These are phyloP conservation scores for Salix purpurea DNA, from an alignment of 345 rosid genomes.

Conservation along the genomic window DNA sequence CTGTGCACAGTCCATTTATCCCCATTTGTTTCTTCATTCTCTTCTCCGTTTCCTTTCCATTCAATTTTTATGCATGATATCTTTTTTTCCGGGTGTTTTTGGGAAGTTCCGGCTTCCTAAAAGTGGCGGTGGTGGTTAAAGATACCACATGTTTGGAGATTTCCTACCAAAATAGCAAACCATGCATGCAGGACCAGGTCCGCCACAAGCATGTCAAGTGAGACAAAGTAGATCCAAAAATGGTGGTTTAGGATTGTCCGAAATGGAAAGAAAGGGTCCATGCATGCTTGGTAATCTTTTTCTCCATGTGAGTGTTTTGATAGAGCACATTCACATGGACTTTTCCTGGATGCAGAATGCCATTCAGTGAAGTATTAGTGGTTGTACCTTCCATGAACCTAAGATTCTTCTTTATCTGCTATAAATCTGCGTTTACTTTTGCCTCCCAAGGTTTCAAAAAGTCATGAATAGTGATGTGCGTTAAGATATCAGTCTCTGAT, in stretches of 20 bases:
- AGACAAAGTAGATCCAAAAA: constrained; percentile 35
- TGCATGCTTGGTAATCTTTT: constrained; percentile 16
- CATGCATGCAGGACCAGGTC: constrained; percentile 14
- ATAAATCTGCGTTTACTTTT: not conserved
- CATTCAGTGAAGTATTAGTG: constrained; percentile 10
- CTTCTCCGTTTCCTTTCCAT: not conserved
- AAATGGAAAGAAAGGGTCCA: constrained; percentile 2
- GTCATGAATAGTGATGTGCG: not conserved
- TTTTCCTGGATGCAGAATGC: constrained; percentile 4
- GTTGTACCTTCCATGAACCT: not conserved
- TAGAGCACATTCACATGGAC: constrained; percentile 3
- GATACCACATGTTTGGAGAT: constrained; percentile 4
- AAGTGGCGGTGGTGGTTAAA: not conserved
- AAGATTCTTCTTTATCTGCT: constrained; percentile 7
- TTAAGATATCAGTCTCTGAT: constrained; percentile 1
- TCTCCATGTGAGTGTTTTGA: not conserved
- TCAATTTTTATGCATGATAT: not conserved
- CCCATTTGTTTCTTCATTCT: not conserved
- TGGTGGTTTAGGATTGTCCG: constrained; percentile 4
- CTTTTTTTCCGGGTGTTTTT: too few species aligned
- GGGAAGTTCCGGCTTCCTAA: not conserved
- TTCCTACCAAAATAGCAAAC: not conserved
- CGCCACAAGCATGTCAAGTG: constrained; percentile 24
- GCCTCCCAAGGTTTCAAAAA: not conserved
- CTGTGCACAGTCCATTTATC: not conserved